phyloP scores from a whole-genome alignment of 306 rosid species.

The Casuarina cunninghamiana region DNA sequence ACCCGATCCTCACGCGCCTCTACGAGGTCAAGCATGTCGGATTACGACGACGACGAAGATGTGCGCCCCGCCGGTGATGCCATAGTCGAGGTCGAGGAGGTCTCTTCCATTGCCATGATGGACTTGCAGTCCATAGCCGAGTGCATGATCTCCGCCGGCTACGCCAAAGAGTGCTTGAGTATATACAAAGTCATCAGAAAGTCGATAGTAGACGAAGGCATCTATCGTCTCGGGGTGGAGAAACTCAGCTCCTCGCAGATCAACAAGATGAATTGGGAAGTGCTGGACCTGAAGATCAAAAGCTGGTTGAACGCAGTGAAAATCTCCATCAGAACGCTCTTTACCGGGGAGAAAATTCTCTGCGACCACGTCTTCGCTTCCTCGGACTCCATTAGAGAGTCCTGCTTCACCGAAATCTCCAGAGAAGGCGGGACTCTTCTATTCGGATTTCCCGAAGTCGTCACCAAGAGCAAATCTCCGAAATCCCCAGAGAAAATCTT shows the following conservation, averaged over 20 bases:
- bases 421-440: conserved; percentile 57
- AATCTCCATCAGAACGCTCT: conserved; percentile 48
- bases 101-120: conserved; percentile 46
- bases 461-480: conserved; percentile 36
- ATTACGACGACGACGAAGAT: not conserved
- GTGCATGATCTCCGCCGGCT: conserved; percentile 80
- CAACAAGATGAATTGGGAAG: conserved; percentile 55
- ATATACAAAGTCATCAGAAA: conserved; percentile 58
- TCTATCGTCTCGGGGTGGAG: conserved; percentile 57
- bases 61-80: conserved; percentile 32
- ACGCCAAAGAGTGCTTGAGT: conserved; percentile 61
- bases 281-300: conserved; percentile 49
- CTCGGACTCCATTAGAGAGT: conserved; percentile 54
- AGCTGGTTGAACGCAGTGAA: conserved; percentile 64
- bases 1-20: conserved; percentile 52
- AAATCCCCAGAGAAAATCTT: conserved; percentile 59
- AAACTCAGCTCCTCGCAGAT: conserved; percentile 45
- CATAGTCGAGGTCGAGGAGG: conserved; percentile 55
- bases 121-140: conserved; percentile 65
- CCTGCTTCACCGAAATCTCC: conserved; percentile 65
- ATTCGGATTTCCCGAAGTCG: conserved; percentile 58
- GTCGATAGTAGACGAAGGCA: conserved; percentile 70
- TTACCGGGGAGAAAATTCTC: conserved; percentile 67
- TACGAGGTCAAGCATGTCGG: conserved; percentile 48
- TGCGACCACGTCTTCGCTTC: conserved; percentile 63